A percentile compares a stretch with the other conserved stretches of the same genome.
phyloP scores from a whole-genome alignment of 371 early-diverging fungal genomes.

The Zancudomyces culisetae region DNA sequence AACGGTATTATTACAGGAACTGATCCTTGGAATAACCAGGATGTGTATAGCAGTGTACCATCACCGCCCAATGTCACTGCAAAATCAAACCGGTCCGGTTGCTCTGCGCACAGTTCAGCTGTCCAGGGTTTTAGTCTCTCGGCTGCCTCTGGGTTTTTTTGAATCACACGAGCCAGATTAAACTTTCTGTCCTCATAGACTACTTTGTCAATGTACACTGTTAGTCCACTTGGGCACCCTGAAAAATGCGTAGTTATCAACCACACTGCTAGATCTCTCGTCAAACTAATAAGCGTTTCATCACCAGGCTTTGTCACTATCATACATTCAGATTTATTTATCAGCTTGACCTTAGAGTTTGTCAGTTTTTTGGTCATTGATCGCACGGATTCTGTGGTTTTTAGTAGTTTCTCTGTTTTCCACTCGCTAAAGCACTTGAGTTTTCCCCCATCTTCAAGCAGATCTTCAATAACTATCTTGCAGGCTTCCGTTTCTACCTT shows the following conservation, averaged over 20 bases:
- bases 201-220: conserved; percentile 36
- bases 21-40: conserved; percentile 68
- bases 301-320: conserved; percentile 84
- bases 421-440: too few relatives aligned
- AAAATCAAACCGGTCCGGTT: conserved; percentile 48
- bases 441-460: too few relatives aligned
- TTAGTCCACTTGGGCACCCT: conserved; percentile 24
- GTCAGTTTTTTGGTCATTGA: background rate
- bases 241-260: conserved; percentile 31
- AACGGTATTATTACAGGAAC: conserved; percentile 83
- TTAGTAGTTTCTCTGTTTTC: background rate
- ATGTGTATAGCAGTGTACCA: conserved; percentile 70
- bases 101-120: conserved; percentile 38
- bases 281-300: conserved; percentile 43
- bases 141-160: conserved; percentile 23
- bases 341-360: conserved; percentile 6
- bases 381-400: background rate
- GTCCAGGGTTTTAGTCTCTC: conserved; percentile 53
- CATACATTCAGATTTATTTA: conserved; percentile 34
- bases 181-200: conserved; percentile 27
- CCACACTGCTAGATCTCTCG: conserved; percentile 62
- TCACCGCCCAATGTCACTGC: conserved; percentile 75
- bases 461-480: too few relatives aligned
- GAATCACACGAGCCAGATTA: conserved; percentile 27
- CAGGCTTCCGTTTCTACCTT: too few relatives aligned